phyloP scores from a whole-genome alignment of 2,329 filamentous ascomycete genomes.

The Thielaviopsis populi region DNA sequence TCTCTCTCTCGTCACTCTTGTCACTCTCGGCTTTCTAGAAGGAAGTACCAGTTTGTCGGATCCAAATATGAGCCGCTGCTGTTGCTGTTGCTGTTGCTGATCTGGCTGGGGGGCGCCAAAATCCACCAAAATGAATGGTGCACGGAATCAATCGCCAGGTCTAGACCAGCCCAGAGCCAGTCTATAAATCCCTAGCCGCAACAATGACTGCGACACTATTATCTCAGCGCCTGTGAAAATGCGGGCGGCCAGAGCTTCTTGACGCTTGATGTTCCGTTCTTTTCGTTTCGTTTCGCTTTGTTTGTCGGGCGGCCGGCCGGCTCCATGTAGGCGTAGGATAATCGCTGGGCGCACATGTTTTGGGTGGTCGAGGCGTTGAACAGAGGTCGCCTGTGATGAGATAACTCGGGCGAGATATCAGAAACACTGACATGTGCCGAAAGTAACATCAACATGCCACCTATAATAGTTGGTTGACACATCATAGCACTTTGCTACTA shows the following conservation, averaged over 20 bases:
- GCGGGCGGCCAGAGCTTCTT: not conserved
- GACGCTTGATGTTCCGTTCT: not conserved
- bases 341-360: not conserved
- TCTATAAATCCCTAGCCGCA: slow-evolving; percentile 3
- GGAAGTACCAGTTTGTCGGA: slow-evolving; percentile 1
- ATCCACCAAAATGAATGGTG: not conserved
- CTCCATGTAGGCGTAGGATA: not conserved
- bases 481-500: not conserved
- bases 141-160: slow-evolving; percentile 13
- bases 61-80: not conserved
- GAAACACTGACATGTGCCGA: not conserved
- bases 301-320: not conserved
- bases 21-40: slow-evolving; percentile 4
- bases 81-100: too few species aligned
- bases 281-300: slow-evolving; percentile 3
- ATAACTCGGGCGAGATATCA: not conserved
- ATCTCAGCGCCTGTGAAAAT: not conserved
- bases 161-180: slow-evolving; percentile 12
- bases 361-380: not conserved
- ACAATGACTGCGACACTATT: not conserved
- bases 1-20: not conserved
- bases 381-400: not conserved
- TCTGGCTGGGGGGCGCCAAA: not conserved
- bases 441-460: not conserved
- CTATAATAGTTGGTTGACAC: not conserved